phyloP scores from a whole-genome alignment of 1,139 yeast species.

The Blastobotrys arbuscula region DNA sequence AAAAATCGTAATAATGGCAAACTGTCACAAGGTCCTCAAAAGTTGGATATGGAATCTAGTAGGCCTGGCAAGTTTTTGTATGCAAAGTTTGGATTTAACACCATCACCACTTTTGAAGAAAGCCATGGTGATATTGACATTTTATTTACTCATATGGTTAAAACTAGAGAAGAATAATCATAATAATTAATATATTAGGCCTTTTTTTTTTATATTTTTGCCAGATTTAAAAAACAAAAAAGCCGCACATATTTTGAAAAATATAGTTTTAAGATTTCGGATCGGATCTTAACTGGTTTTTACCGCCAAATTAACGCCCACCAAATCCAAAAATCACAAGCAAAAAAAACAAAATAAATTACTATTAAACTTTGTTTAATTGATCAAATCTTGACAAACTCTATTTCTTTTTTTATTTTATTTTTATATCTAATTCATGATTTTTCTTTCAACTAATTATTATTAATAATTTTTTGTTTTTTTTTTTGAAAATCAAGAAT shows the following conservation, averaged over 20 bases:
- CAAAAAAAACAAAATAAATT: too few relatives aligned
- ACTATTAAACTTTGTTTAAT: neutral
- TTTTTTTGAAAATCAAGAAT: neutral
- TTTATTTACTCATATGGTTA: neutral
- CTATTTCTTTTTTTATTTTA: neutral
- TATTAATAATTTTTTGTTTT: neutral
- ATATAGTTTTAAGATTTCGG: too few relatives aligned
- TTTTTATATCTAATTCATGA: too few relatives aligned
- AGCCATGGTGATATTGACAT: neutral
- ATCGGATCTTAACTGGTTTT: too few relatives aligned
- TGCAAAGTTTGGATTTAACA: slow-evolving; percentile 7
- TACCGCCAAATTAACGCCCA: too few relatives aligned
- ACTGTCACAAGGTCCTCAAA: slow-evolving; percentile 9
- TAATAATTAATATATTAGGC: too few relatives aligned
- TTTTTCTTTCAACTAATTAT: too few relatives aligned
- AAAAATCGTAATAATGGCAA: neutral
- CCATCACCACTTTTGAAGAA: slow-evolving; percentile 1
- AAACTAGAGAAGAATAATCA: neutral
- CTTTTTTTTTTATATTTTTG: too few relatives aligned
- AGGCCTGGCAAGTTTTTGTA: slow-evolving; percentile 6
- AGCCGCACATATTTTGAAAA: too few relatives aligned
- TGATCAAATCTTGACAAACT: neutral
- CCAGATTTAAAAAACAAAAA: too few relatives aligned
- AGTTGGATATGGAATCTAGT: slow-evolving; percentile 10
- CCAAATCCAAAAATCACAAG: too few relatives aligned